These are phyloP conservation scores for Cordyceps fumosorosea DNA, from an alignment of 2,329 filamentous ascomycete species.

Conservation along the genomic window DNA sequence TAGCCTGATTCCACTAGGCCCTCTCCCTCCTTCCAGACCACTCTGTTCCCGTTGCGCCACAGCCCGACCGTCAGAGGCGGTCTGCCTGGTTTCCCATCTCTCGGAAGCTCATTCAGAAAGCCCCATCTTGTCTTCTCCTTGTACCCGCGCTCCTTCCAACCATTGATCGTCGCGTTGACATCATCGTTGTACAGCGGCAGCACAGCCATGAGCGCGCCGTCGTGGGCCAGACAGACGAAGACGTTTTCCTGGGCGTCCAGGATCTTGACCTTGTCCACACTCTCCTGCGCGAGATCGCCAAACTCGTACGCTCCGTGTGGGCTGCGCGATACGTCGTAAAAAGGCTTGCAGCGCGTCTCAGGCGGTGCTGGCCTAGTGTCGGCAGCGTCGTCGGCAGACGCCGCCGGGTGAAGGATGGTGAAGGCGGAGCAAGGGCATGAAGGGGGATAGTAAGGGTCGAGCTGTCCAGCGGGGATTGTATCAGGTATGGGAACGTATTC, in stretches of 20 bases:
- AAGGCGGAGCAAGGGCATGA: slow-evolving; percentile 4
- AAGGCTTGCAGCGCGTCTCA: background rate
- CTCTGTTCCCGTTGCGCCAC: background rate
- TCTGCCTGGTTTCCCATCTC: background rate
- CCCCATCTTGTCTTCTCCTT: slow-evolving; percentile 5
- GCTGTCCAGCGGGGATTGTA: slow-evolving; percentile 16
- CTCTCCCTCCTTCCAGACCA: slow-evolving; percentile 1
- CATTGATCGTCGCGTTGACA: background rate
- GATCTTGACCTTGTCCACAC: slow-evolving; percentile 10
- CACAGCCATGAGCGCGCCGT: background rate
- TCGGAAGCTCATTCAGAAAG: slow-evolving; percentile 9
- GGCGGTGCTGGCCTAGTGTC: background rate
- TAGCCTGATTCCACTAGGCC: background rate
- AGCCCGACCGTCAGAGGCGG: background rate
- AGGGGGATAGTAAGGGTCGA: background rate
- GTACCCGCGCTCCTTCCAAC: slow-evolving; percentile 4
- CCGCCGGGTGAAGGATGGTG: background rate
- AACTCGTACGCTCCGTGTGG: background rate
- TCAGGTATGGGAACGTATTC: slow-evolving; percentile 27
- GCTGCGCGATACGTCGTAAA: slow-evolving; percentile 5
- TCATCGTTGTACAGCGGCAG: slow-evolving; percentile 8
- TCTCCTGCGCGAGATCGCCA: slow-evolving; percentile 1
- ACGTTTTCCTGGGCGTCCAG: slow-evolving; percentile 10
- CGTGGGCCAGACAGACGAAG: slow-evolving; percentile 10
- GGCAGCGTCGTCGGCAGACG: background rate